Evolutionary conservation across 805 yeast genomes (phyloP), one percentile per base, ranked within the genome.

Genomic region (Saccharomycopsis schoenii): DNA sequence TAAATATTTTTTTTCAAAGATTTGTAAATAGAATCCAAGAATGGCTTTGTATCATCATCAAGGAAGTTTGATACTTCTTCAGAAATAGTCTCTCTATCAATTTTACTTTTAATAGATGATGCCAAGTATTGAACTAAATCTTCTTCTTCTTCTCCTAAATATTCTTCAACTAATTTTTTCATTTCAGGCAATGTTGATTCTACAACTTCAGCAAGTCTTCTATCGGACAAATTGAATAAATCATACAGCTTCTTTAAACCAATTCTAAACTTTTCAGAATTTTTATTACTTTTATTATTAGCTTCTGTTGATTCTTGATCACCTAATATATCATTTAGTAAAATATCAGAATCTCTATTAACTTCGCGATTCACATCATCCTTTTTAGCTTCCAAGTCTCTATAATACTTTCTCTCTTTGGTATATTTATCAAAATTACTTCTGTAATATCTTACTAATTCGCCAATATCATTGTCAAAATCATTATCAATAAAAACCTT

Each of bases 71-170:
- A 69, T 51, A 83, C 72, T 62, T 82, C 87, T 2, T 70, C 68
- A 19, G 77, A 62, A 57, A 83, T 73, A 4, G 67, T 71, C 4
- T 69, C 70, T 55, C 64, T 64, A 9, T 64, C 63, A 50, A 72
- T 73, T 9, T 67, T 70, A 51, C 66, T 72, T 29, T 70, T 65
- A 3, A 82, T 69, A 58, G 76, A 74, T 40, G 72, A 72, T 41
- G 72, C 66, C 36, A 83, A 74, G 58, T 77, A 80, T 1, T 75
- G 74, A 14, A 76, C 70, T 63, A 83, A 72, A 52, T 80, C 77
- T 14, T 79, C 82, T 63, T 83, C 88, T 58, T 73, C 71, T 55
- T 80, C 72, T 1, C 86, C 88, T 56, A 83, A 68, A 60, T 75
- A 79, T 61, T 82, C 83, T 60, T 77, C 83, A 39, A 83, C 69